These are phyloP conservation scores for Venturia nashicola DNA, from an alignment of 2,329 filamentous ascomycete species.

Conservation along the genomic window DNA sequence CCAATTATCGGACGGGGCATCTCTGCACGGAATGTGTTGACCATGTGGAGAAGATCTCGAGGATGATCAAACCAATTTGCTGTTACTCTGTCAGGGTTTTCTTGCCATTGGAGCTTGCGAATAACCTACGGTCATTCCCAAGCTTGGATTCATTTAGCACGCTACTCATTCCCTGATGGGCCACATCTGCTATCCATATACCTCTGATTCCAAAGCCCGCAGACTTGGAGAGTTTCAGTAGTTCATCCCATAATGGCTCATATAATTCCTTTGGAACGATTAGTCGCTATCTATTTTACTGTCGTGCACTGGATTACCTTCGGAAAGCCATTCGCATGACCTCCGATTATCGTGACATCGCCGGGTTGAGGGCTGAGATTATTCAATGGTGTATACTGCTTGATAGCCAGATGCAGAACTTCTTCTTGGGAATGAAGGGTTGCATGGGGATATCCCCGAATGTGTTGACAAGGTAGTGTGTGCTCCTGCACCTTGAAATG, in stretches of 20 bases:
- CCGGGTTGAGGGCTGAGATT: slow-evolving; percentile 57
- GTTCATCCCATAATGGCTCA: slow-evolving; percentile 81
- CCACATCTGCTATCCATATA: slow-evolving; percentile 87
- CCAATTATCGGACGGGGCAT: slow-evolving; percentile 77
- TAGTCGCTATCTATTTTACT: slow-evolving; percentile 6
- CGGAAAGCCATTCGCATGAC: slow-evolving; percentile 85
- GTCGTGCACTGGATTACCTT: slow-evolving; percentile 44
- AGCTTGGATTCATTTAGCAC: slow-evolving; percentile 62
- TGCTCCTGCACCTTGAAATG: slow-evolving; percentile 62
- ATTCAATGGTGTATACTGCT: slow-evolving; percentile 73
- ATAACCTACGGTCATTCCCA: slow-evolving; percentile 69
- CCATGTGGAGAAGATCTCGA: slow-evolving; percentile 71
- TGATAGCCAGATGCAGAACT: slow-evolving; percentile 59
- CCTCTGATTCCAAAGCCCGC: slow-evolving; percentile 58
- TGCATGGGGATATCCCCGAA: slow-evolving; percentile 68
- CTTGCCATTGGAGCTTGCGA: too few species aligned
- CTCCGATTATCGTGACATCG: slow-evolving; percentile 74
- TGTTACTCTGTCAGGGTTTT: slow-evolving; percentile 21
- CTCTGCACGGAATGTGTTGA: slow-evolving; percentile 68
- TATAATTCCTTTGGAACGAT: slow-evolving; percentile 59
- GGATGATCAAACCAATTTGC: slow-evolving; percentile 78
- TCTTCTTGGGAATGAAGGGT: slow-evolving; percentile 65
- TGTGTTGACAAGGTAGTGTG: slow-evolving; percentile 59
- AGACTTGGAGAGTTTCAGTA: slow-evolving; percentile 45
- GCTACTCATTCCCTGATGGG: slow-evolving; percentile 68